Conservation (phyloP, 2,329 filamentous ascomycete genomes). For the Penicillium sp. region DNA sequence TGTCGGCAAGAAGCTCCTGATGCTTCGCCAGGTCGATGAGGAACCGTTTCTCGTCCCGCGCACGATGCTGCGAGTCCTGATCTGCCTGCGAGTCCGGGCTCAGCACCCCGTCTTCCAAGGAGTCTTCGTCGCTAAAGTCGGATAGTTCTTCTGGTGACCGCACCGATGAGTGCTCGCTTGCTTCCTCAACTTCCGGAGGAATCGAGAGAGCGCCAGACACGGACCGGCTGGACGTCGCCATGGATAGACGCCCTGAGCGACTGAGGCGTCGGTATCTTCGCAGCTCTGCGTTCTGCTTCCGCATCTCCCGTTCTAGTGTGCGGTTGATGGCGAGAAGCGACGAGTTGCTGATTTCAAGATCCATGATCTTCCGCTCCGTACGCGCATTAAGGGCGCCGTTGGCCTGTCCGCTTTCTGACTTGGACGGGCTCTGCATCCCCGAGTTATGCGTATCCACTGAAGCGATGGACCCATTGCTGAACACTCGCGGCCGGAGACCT, state of each 20-base stretch:
- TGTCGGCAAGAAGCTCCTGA: slow-evolving; percentile 76
- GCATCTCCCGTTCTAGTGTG: slow-evolving; percentile 78
- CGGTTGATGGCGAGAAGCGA: slow-evolving; percentile 91
- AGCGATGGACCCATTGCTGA: slow-evolving; percentile 28
- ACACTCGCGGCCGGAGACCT: slow-evolving; percentile 25
- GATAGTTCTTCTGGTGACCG: slow-evolving; percentile 31
- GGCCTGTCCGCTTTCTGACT: too few species aligned
- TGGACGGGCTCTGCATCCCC: slow-evolving; percentile 38
- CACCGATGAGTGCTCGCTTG: slow-evolving; percentile 45
- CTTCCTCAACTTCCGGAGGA: too few species aligned
- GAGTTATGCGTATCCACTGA: slow-evolving; percentile 35
- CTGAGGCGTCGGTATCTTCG: slow-evolving; percentile 79
- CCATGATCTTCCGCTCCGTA: slow-evolving; percentile 85
- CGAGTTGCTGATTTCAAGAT: slow-evolving; percentile 92
- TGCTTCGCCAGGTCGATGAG: slow-evolving; percentile 79
- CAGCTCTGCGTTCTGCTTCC: slow-evolving; percentile 81
- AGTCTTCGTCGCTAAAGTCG: slow-evolving; percentile 35
- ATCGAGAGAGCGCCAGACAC: slow-evolving; percentile 39
- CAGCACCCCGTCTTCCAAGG: slow-evolving; percentile 30
- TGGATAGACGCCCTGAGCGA: slow-evolving; percentile 64
- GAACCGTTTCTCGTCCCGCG: slow-evolving; percentile 72
- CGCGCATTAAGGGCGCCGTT: slow-evolving; percentile 78
- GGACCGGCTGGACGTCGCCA: slow-evolving; percentile 43
- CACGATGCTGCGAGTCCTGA: slow-evolving; percentile 47
- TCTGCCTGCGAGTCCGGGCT: slow-evolving; percentile 30